Evolutionary conservation across 345 rosid species (phyloP).

Genomic region (Lepidium sativum): DNA sequence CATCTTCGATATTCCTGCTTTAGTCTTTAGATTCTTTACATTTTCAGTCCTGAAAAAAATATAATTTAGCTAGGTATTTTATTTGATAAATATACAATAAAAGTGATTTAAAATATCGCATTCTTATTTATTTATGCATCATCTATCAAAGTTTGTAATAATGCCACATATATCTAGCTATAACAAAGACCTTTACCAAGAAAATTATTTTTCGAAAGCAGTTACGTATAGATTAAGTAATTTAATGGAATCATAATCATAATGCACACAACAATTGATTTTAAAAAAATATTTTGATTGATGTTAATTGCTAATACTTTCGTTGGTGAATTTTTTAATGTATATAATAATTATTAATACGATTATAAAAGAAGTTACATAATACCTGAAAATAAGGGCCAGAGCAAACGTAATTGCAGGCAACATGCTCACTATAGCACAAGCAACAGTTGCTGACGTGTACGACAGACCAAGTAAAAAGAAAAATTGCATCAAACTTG

Average conservation of each 20-base stretch:
- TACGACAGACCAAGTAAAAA: constrained; percentile 48
- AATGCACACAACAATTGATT: background rate
- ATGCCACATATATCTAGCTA: no score
- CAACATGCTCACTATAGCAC: constrained; percentile 47
- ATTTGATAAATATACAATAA: no score
- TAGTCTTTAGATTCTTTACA: constrained; percentile 28
- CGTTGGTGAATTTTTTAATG: background rate
- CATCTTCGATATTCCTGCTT: constrained; percentile 43
- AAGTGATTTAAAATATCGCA: no score
- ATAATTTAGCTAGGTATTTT: no score
- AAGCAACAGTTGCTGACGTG: constrained; percentile 50
- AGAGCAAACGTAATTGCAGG: constrained; percentile 48
- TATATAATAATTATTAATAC: no score
- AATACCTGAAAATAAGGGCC: constrained; percentile 48
- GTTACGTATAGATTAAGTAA: no score
- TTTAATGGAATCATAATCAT: background rate
- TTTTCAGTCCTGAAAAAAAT: constrained; percentile 36
- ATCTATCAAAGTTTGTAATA: no score
- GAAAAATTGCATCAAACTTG: constrained; percentile 41
- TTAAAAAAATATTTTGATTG: background rate
- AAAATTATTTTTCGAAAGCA: no score
- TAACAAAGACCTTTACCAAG: no score
- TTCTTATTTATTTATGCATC: no score
- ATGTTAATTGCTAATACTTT: background rate
- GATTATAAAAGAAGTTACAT: no score